Percentiles rank a stretch among this genome's conserved stretches.
Conservation (phyloP, 129 eudicot species). For the Erigeron canadensis region DNA sequence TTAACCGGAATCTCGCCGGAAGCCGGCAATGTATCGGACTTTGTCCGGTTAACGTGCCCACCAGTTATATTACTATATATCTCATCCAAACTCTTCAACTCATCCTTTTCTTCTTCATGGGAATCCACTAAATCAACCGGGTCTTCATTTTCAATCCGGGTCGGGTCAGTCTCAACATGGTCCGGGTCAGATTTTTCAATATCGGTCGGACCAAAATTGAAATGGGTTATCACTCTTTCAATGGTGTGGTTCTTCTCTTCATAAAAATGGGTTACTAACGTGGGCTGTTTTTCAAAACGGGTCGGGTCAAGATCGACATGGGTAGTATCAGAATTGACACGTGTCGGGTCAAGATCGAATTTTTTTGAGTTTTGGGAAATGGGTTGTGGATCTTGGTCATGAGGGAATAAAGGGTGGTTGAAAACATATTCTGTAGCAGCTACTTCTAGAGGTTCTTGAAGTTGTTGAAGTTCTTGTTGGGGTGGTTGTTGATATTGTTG, state of each 20-base stretch:
- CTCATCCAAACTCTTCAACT: conserved; percentile 53
- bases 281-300: conserved; percentile 8
- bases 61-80: conserved; percentile 47
- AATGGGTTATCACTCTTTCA: conserved; percentile 19
- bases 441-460: conserved; percentile 28
- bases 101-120: conserved; percentile 31
- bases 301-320: conserved; percentile 18
- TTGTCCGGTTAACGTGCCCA: conserved; percentile 48
- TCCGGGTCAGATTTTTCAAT: background rate
- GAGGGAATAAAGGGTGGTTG: conserved; percentile 31
- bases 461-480: conserved; percentile 18
- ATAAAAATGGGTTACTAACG: conserved; percentile 28
- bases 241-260: conserved; percentile 26
- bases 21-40: conserved; percentile 71
- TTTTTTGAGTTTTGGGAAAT: conserved; percentile 6
- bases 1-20: conserved; percentile 60
- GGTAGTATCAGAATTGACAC: background rate
- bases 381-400: conserved; percentile 24
- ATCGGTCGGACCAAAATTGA: conserved; percentile 13
- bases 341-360: conserved; percentile 21
- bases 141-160: conserved; percentile 1
- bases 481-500: conserved; percentile 7
- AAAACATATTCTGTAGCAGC: conserved; percentile 40
- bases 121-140: background rate
- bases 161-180: background rate